Evolutionary conservation across 352 stramenopile genomes (phyloP).

Genomic region (Phytophthora kernoviae): DNA sequence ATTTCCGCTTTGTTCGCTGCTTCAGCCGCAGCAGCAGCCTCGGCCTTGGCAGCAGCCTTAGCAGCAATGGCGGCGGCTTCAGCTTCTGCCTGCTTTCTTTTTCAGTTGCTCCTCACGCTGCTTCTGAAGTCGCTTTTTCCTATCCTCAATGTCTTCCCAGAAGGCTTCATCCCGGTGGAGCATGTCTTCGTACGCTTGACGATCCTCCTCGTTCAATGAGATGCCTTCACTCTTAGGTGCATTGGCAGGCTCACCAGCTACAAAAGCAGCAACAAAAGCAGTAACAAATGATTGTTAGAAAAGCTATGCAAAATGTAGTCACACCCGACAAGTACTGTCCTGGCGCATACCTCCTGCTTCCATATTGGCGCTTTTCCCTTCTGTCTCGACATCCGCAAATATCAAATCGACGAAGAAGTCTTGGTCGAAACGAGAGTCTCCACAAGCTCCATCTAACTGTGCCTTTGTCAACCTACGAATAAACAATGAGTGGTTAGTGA

Average conservation of each 20-base stretch:
- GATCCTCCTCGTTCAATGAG: conserved; percentile 77
- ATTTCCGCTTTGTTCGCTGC: conserved; percentile 40
- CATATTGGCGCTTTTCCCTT: conserved; percentile 39
- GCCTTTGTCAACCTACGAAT: conserved; percentile 91
- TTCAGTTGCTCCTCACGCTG: conserved; percentile 70
- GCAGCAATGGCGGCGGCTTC: conserved; percentile 39
- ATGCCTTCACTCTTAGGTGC: conserved; percentile 72
- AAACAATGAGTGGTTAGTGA: background rate
- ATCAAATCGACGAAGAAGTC: conserved; percentile 98
- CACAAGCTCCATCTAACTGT: conserved; percentile 95
- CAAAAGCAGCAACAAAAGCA: background rate
- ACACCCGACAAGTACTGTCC: no score
- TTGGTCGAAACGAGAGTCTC: conserved; percentile 92
- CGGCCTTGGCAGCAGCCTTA: conserved; percentile 39
- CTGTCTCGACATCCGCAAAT: conserved; percentile 93
- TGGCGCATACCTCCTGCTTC: conserved; percentile 15
- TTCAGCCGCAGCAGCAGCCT: conserved; percentile 37
- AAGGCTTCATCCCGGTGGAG: conserved; percentile 86
- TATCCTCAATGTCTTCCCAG: conserved; percentile 84
- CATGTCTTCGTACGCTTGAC: conserved; percentile 89
- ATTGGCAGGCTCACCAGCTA: conserved; percentile 17
- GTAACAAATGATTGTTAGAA: no score
- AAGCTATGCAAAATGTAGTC: no score
- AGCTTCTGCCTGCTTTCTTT: conserved; percentile 73
- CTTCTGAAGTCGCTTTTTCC: conserved; percentile 76